Percentiles rank a stretch among this genome's conserved stretches.
These are phyloP conservation scores for Leptodermis oblonga DNA, from an alignment of 257 asterid genomes.

Conservation along the genomic window DNA sequence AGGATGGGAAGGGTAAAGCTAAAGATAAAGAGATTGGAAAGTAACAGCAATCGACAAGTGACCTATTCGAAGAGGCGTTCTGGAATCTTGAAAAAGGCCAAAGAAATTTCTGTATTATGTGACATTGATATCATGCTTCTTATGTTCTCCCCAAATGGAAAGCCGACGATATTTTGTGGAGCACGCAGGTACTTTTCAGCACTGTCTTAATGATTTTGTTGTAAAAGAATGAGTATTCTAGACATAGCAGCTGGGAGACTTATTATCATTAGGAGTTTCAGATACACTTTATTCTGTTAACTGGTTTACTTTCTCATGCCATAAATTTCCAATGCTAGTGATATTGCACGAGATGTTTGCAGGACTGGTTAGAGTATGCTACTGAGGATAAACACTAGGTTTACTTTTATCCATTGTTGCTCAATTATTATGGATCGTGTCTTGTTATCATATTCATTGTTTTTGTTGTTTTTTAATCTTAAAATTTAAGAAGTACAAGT, in stretches of 20 bases:
- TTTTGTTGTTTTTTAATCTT: neutral
- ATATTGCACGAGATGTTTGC: neutral
- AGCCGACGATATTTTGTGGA: conserved; percentile 67
- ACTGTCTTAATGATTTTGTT: neutral
- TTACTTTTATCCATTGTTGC: neutral
- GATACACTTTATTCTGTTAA: neutral
- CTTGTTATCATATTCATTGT: too few species aligned
- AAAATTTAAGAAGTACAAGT: neutral
- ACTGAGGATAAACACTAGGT: neutral
- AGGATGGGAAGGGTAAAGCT: conserved; percentile 93
- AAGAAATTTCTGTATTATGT: conserved; percentile 74
- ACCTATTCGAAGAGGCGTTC: conserved; percentile 77
- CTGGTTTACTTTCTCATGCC: neutral
- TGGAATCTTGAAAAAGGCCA: conserved; percentile 80
- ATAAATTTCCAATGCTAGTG: neutral
- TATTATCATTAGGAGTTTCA: neutral
- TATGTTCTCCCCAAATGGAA: conserved; percentile 85
- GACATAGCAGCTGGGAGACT: neutral
- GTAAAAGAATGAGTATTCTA: neutral
- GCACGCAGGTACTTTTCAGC: conserved; percentile 47
- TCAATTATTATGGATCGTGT: too few species aligned
- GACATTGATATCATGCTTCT: conserved; percentile 75
- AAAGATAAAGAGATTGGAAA: conserved; percentile 80
- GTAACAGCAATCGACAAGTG: conserved; percentile 64
- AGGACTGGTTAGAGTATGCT: neutral